These are phyloP conservation scores for Lepraria neglecta DNA, from an alignment of 495 filamentous ascomycete genomes.

Conservation along the genomic window DNA sequence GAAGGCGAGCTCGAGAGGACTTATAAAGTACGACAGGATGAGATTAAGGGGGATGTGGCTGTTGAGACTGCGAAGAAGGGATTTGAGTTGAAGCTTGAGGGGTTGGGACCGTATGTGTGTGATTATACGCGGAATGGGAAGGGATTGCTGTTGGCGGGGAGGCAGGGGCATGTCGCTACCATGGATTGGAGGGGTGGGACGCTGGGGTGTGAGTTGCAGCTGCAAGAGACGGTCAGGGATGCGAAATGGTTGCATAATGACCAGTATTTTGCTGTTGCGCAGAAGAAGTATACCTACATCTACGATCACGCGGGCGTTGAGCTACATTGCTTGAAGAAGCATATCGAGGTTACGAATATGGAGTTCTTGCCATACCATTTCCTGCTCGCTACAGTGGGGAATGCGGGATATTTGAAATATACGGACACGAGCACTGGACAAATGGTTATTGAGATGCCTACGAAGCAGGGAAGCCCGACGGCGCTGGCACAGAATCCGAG, in stretches of 20 bases:
- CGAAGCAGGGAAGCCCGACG: conserved; percentile 75
- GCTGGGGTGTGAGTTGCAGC: conserved; percentile 81
- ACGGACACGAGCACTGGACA: conserved; percentile 91
- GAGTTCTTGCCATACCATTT: conserved; percentile 97
- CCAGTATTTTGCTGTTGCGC: conserved; percentile 92
- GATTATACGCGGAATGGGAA: conserved; percentile 89
- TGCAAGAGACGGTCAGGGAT: conserved; percentile 83
- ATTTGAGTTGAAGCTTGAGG: conserved; percentile 79
- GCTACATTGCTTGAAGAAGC: conserved; percentile 80
- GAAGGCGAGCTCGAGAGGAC: conserved; percentile 85
- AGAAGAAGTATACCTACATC: conserved; percentile 95
- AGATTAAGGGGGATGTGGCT: conserved; percentile 67
- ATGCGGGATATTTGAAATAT: conserved; percentile 82
- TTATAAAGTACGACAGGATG: conserved; percentile 83
- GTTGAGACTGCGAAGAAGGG: conserved; percentile 83
- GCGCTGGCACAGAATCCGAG: conserved; percentile 78
- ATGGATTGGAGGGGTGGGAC: conserved; percentile 96
- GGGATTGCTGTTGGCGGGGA: conserved; percentile 73
- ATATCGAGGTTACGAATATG: conserved; percentile 87
- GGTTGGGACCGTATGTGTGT: conserved; percentile 74
- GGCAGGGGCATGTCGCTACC: conserved; percentile 91
- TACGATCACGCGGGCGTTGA: conserved; percentile 88
- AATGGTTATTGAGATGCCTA: conserved; percentile 74
- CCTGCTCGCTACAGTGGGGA: conserved; percentile 80
- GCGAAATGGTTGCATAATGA: conserved; percentile 92